These are phyloP conservation scores for Camelina hispida DNA, from an alignment of 345 rosid species.

Conservation along the genomic window DNA sequence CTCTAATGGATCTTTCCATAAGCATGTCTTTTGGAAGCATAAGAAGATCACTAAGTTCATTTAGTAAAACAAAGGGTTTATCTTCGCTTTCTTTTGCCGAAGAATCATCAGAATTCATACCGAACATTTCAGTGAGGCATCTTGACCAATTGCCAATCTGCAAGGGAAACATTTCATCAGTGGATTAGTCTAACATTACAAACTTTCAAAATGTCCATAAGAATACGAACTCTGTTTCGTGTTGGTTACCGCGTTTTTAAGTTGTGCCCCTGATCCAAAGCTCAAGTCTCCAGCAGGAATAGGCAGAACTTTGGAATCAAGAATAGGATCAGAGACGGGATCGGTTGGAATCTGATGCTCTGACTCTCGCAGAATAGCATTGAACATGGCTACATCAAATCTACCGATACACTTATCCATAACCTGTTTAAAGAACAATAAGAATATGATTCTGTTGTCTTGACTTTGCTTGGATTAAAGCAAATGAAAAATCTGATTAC, in stretches of 20 bases:
- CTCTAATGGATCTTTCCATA: conserved; percentile 67
- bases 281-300: conserved; percentile 95
- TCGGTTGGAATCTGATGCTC: conserved; percentile 93
- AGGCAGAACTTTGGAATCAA: conserved; percentile 88
- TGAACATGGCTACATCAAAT: conserved; percentile 96
- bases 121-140: conserved; percentile 77
- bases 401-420: conserved; percentile 84
- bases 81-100: conserved; percentile 49
- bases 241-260: conserved; percentile 77
- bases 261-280: conserved; percentile 98
- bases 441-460: neutral
- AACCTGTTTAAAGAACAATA: conserved; percentile 52
- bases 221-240: conserved; percentile 8
- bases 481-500: conserved; percentile 43
- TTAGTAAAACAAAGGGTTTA: conserved; percentile 69
- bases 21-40: conserved; percentile 99
- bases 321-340: conserved; percentile 90
- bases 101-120: conserved; percentile 60
- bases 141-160: conserved; percentile 97
- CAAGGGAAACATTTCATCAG: conserved; percentile 11
- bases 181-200: neutral
- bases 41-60: conserved; percentile 85
- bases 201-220: neutral
- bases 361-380: conserved; percentile 94
- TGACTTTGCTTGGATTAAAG: neutral